Evolutionary conservation across 2,329 filamentous ascomycete species (phyloP).

Genomic region (Scedosporium minutisporum): DNA sequence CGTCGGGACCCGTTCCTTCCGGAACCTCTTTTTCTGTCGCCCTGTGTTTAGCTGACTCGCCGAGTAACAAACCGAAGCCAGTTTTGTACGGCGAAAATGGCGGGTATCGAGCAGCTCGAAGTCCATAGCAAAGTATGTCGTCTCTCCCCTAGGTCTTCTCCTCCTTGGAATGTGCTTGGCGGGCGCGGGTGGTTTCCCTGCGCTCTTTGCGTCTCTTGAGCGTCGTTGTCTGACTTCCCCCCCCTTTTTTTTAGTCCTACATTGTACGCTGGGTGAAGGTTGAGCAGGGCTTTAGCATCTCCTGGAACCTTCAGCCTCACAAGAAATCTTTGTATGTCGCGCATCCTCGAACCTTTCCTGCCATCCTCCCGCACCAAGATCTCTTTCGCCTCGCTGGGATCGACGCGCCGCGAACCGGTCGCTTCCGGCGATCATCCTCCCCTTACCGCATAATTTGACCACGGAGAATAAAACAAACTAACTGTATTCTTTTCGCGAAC

Average conservation of each 20-base stretch:
- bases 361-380: slow-evolving; percentile 8
- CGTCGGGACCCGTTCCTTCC: background rate
- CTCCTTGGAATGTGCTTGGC: background rate
- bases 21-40: background rate
- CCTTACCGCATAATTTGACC: background rate
- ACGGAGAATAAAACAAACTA: background rate
- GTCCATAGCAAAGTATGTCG: slow-evolving; percentile 83
- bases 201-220: background rate
- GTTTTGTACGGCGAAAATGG: slow-evolving; percentile 48
- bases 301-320: slow-evolving; percentile 94
- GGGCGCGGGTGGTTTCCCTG: background rate
- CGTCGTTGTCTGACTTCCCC: background rate
- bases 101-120: slow-evolving; percentile 91
- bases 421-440: background rate
- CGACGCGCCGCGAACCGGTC: background rate
- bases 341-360: slow-evolving; percentile 8
- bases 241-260: slow-evolving; percentile 59
- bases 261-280: slow-evolving; percentile 96
- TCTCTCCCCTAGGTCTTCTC: background rate
- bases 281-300: slow-evolving; percentile 81
- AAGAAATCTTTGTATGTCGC: slow-evolving; percentile 77
- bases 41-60: background rate
- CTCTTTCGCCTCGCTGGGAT: background rate
- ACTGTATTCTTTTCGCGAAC: slow-evolving; percentile 1
- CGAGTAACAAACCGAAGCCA: background rate